Conservation (phyloP, 805 yeast species). For the Cyberlindnera mycetangii region DNA sequence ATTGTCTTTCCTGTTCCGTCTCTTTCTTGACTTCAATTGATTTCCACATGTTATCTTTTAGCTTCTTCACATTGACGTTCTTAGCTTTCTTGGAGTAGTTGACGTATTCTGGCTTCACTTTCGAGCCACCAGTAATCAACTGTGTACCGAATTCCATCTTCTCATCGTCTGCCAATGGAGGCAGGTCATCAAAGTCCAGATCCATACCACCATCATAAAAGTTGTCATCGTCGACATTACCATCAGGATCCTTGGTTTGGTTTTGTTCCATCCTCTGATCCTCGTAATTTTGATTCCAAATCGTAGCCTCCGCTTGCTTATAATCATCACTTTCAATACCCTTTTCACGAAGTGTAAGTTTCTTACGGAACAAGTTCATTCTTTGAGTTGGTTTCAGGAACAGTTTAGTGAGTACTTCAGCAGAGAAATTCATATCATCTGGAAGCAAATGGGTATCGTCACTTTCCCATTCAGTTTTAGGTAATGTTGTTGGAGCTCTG, state of each 20-base stretch:
- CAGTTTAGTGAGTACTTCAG: constrained; percentile 61
- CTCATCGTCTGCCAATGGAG: constrained; percentile 12
- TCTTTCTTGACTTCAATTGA: constrained; percentile 34
- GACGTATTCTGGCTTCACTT: constrained; percentile 41
- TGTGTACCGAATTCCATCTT: constrained; percentile 28
- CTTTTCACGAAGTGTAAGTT: not conserved
- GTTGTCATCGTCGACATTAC: constrained; percentile 21
- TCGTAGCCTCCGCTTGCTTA: constrained; percentile 58
- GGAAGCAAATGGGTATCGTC: constrained; percentile 56
- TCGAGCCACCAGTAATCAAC: constrained; percentile 27
- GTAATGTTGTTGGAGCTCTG: constrained; percentile 31
- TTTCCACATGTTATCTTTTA: constrained; percentile 77
- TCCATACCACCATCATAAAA: constrained; percentile 5
- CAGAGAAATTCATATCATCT: constrained; percentile 67
- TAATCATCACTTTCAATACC: constrained; percentile 8
- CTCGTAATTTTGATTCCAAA: constrained; percentile 62
- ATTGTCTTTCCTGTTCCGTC: constrained; percentile 21
- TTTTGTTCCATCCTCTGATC: constrained; percentile 35
- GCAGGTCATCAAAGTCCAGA: constrained; percentile 9
- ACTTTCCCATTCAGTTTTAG: constrained; percentile 41
- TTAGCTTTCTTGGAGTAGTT: constrained; percentile 72
- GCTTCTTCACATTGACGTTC: constrained; percentile 67
- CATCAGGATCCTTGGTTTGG: constrained; percentile 1
- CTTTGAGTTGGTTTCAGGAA: constrained; percentile 63
- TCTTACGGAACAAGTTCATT: constrained; percentile 33